Evolutionary conservation across 2,329 filamentous ascomycete species (phyloP).

Genomic region (Bipolaris zeicola): DNA sequence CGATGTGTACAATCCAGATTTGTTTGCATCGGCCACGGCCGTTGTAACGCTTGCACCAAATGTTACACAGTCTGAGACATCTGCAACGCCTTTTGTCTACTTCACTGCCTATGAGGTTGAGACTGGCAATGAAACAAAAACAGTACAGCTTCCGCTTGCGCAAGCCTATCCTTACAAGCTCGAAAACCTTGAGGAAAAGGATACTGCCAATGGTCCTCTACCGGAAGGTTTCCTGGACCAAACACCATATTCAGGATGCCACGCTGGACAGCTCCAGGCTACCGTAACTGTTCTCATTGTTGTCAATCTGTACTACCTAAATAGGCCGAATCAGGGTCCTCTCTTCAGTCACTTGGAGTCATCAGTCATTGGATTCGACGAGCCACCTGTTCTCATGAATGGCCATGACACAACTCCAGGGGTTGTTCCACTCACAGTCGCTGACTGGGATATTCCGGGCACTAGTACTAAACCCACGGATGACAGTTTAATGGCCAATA

Average conservation of each 20-base stretch:
- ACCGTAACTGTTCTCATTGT: slow-evolving; percentile 52
- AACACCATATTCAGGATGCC: slow-evolving; percentile 40
- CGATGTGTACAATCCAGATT: slow-evolving; percentile 15
- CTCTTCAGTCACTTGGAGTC: slow-evolving; percentile 40
- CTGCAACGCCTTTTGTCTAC: slow-evolving; percentile 51
- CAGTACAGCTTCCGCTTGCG: slow-evolving; percentile 42
- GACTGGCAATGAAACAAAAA: slow-evolving; percentile 39
- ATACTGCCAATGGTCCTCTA: slow-evolving; percentile 38
- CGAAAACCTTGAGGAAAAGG: slow-evolving; percentile 34
- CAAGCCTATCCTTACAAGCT: slow-evolving; percentile 48
- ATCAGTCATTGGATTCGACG: slow-evolving; percentile 34
- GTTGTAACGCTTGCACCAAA: slow-evolving; percentile 33
- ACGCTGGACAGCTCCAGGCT: slow-evolving; percentile 47
- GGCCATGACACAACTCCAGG: slow-evolving; percentile 13
- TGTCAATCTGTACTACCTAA: slow-evolving; percentile 47
- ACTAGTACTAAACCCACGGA: slow-evolving; percentile 8
- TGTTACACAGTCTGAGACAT: slow-evolving; percentile 31
- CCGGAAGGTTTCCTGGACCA: slow-evolving; percentile 47
- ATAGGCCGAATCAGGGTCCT: slow-evolving; percentile 20
- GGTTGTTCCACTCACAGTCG: slow-evolving; percentile 16
- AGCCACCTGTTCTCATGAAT: slow-evolving; percentile 18
- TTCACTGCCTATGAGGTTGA: slow-evolving; percentile 54
- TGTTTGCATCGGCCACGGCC: slow-evolving; percentile 28
- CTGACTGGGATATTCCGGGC: slow-evolving; percentile 20
- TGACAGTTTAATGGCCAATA: slow-evolving; percentile 3